phyloP scores from a whole-genome alignment of 176 grass and related monocot species.

The Chloris gayana region DNA sequence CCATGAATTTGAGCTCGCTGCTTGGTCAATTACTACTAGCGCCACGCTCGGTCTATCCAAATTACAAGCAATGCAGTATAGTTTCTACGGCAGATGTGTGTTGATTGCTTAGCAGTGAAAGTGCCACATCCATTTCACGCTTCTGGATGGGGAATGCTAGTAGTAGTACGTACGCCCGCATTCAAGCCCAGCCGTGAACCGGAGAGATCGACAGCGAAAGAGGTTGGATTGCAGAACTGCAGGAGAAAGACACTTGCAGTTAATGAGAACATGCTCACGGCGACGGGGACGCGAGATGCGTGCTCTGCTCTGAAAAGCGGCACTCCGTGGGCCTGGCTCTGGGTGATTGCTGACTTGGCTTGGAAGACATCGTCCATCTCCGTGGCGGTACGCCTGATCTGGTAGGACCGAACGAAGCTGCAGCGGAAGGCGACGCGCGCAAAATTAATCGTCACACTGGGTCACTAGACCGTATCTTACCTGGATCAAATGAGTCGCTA shows the following conservation, averaged over 20 bases:
- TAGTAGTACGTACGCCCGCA: not conserved
- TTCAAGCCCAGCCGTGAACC: not conserved
- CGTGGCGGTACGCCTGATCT: not conserved
- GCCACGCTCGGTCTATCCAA: no score
- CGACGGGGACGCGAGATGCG: not conserved
- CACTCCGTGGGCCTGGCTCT: not conserved
- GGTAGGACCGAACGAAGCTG: not conserved
- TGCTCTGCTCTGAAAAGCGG: not conserved
- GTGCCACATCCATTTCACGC: no score
- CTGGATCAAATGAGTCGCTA: not conserved
- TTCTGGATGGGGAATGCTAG: not conserved
- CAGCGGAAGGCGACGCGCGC: not conserved
- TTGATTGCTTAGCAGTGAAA: no score
- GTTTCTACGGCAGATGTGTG: no score
- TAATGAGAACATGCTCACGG: not conserved
- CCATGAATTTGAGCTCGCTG: no score
- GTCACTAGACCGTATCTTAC: not conserved
- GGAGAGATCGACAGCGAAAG: no score
- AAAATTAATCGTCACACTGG: not conserved
- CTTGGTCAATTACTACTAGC: no score
- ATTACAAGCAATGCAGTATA: no score
- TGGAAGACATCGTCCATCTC: slow-evolving; percentile 9
- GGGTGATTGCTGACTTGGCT: slow-evolving; percentile 16
- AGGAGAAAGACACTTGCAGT: not conserved
- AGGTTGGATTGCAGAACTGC: not conserved